Evolutionary conservation across 1,284 basidiomycete species (phyloP), one percentile per base, ranked within the genome.

Genomic region (Calocybe gambosa): DNA sequence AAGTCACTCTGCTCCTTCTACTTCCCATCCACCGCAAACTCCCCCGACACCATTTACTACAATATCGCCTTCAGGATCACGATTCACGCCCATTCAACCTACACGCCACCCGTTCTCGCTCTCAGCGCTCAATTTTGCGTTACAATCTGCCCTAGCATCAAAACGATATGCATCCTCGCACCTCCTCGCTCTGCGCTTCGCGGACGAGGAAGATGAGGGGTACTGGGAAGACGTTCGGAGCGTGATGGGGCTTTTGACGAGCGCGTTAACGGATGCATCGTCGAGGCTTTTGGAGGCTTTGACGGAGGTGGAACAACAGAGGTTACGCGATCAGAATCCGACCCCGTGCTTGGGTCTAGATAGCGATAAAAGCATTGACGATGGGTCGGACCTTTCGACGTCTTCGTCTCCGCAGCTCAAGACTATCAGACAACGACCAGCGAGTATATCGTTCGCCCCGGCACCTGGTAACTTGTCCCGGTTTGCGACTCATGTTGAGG

Each of bases 141-240:
- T 89, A 0, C 77, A 83, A 43, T 72, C 71, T 19, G 81, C 86
- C 0, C 54, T 89, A 7, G 71, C 78, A 2, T 75, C 85, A 3
- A 85, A 82, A 54, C 74, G 87, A 10, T 88, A 85, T 54, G 74
- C 87, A 0, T 85, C 82, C 50, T 75, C 88, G 0, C 83, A 90
- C 58, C 68, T 90, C 1, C 70, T 90, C 1, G 86, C 87, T 3
- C 62, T 90, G 29, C 73, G 86, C 3, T 90, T 89, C 57, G 68
- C 63, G 38, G 75, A 76, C 38, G 72, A 76, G 37, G 31, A 34
- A 34, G 76, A 85, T 51, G 80, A 83, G 51, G 66, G 68, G 5
- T 90, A 90, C 56, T 90, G 86, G 86, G 86, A 89, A 53, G 81
- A 89, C 56, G 85, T 86, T 25, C 74, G 82, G 18, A 78, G 80